Conservation (phyloP, 2,329 filamentous ascomycete genomes). For the Hymenoscyphus linearis region DNA sequence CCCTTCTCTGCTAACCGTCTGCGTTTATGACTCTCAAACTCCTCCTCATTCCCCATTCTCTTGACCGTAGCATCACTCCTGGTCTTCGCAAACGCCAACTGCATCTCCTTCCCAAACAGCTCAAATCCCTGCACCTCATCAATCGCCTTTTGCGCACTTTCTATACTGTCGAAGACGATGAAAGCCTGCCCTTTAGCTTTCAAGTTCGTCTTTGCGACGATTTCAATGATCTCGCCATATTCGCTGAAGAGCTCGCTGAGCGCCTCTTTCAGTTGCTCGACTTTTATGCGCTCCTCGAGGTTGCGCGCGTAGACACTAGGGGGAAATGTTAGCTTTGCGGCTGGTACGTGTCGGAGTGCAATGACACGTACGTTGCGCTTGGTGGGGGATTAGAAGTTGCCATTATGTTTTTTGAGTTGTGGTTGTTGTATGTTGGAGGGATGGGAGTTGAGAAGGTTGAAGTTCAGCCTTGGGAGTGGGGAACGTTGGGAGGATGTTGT, state of each 20-base stretch:
- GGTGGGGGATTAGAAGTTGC: constrained; percentile 30
- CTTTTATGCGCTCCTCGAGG: constrained; percentile 86
- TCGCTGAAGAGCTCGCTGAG: constrained; percentile 77
- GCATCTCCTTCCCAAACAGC: constrained; percentile 87
- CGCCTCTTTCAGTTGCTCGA: constrained; percentile 67
- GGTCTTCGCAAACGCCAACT: constrained; percentile 73
- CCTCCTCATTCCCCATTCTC: constrained; percentile 66
- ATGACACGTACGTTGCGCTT: constrained; percentile 68
- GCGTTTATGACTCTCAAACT: constrained; percentile 81
- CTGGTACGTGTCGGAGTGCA: constrained; percentile 58
- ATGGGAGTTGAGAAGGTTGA: not conserved
- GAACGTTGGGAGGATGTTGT: not conserved
- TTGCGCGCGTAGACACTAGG: constrained; percentile 68
- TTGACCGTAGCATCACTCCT: constrained; percentile 84
- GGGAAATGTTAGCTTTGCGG: constrained; percentile 21
- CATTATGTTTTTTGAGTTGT: not conserved
- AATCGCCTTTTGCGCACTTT: constrained; percentile 74
- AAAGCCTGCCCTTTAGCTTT: constrained; percentile 96
- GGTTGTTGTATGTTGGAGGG: not conserved
- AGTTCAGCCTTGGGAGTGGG: not conserved
- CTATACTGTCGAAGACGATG: constrained; percentile 78
- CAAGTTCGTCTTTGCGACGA: constrained; percentile 83
- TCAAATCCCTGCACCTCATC: constrained; percentile 91
- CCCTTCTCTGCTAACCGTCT: constrained; percentile 85
- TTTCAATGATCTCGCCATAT: constrained; percentile 79